phyloP scores from a whole-genome alignment of 2,329 filamentous ascomycete genomes.

The Penicillium psychrosexuale region DNA sequence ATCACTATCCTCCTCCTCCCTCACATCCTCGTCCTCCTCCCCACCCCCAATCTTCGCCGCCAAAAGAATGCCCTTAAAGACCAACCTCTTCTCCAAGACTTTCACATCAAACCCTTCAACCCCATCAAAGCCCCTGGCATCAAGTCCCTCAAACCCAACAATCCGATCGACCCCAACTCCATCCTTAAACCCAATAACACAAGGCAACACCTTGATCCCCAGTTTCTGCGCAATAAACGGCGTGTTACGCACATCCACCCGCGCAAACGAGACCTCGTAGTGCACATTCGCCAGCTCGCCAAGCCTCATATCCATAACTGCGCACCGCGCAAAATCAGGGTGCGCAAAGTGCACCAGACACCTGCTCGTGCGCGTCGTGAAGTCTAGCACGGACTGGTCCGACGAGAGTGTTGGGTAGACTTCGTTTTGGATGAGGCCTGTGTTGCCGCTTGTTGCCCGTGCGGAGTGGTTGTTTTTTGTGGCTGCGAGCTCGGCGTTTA shows the following conservation, averaged over 20 bases:
- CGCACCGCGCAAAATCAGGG: slow-evolving; percentile 60
- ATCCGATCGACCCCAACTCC: slow-evolving; percentile 46
- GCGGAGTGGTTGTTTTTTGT: slow-evolving; percentile 44
- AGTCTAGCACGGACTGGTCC: slow-evolving; percentile 58
- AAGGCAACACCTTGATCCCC: slow-evolving; percentile 46
- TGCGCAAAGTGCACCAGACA: slow-evolving; percentile 65
- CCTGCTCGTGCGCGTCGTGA: slow-evolving; percentile 56
- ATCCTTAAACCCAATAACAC: slow-evolving; percentile 50
- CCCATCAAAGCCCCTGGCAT: slow-evolving; percentile 38
- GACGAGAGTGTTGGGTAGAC: slow-evolving; percentile 43
- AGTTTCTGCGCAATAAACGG: slow-evolving; percentile 50
- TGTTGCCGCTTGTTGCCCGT: slow-evolving; percentile 29
- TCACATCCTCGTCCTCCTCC: slow-evolving; percentile 23
- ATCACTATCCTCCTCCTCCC: slow-evolving; percentile 25
- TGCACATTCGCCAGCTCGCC: slow-evolving; percentile 43
- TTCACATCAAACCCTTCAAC: slow-evolving; percentile 39
- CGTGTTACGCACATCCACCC: slow-evolving; percentile 45
- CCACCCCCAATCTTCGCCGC: slow-evolving; percentile 31
- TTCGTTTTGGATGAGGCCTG: slow-evolving; percentile 24
- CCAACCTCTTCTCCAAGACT: slow-evolving; percentile 43
- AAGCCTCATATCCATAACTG: slow-evolving; percentile 60
- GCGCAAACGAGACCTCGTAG: slow-evolving; percentile 45
- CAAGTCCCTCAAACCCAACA: slow-evolving; percentile 49
- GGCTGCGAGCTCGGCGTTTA: slow-evolving; percentile 55
- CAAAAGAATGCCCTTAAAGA: slow-evolving; percentile 39